Conservation (phyloP, 176 grass and related monocot species). For the Raddia distichophylla region DNA sequence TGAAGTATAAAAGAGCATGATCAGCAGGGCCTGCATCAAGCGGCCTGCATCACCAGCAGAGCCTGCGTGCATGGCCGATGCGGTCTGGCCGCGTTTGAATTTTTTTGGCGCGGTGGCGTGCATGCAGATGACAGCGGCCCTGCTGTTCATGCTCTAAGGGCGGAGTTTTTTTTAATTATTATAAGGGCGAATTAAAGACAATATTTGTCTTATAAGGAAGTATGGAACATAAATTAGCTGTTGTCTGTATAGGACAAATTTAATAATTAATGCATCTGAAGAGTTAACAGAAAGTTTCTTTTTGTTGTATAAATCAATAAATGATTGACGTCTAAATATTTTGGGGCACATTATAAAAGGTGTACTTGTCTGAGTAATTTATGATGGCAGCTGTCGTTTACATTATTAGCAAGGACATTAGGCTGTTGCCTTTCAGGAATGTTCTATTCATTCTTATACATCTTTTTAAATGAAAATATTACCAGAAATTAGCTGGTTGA, state of each 20-base stretch:
- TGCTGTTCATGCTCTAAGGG: no score
- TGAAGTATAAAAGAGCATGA: conserved; percentile 39
- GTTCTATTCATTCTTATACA: conserved; percentile 19
- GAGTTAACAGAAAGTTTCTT: conserved; percentile 31
- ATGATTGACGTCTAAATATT: conserved; percentile 22
- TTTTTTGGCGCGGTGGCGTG: no score
- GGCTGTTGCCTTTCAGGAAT: not conserved
- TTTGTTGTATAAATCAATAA: conserved; percentile 18
- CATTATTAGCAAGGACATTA: conserved; percentile 18
- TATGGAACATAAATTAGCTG: conserved; percentile 33
- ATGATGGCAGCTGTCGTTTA: conserved; percentile 35
- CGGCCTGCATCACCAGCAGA: no score
- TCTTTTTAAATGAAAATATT: conserved; percentile 24
- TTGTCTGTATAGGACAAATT: conserved; percentile 13
- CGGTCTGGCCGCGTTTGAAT: no score
- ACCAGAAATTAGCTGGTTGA: conserved; percentile 1
- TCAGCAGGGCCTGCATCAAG: no score
- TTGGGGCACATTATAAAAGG: conserved; percentile 13
- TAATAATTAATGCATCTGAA: conserved; percentile 25
- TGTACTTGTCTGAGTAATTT: conserved; percentile 47
- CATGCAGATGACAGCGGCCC: no score
- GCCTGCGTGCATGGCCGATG: no score
- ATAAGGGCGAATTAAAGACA: conserved; percentile 36
- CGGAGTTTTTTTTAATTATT: not conserved
- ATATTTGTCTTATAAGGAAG: conserved; percentile 27